Conservation (phyloP, 768 basidiomycete genomes). For the Gymnopilus junonius region DNA sequence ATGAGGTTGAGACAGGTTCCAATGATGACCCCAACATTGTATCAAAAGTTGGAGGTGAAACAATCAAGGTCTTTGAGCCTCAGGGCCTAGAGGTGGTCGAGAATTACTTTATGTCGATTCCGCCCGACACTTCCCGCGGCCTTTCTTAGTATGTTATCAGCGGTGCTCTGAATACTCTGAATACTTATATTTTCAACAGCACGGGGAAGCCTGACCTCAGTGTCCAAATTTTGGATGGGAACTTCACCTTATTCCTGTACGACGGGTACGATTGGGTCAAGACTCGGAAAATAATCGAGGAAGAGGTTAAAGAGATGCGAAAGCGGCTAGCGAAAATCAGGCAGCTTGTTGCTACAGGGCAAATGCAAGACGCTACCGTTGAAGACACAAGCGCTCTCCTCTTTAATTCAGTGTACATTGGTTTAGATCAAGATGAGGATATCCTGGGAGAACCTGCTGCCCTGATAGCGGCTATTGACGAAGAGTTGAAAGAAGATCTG, state of each 20-base stretch:
- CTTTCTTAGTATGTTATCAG: slow-evolving; percentile 47
- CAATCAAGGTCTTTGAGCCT: slow-evolving; percentile 74
- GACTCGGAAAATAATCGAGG: slow-evolving; percentile 87
- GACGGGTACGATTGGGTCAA: slow-evolving; percentile 94
- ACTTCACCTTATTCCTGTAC: slow-evolving; percentile 76
- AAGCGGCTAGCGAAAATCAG: slow-evolving; percentile 85
- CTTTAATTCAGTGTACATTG: slow-evolving; percentile 95
- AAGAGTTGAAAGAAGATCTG: slow-evolving; percentile 78
- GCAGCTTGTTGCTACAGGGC: slow-evolving; percentile 90
- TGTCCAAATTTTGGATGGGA: slow-evolving; percentile 61
- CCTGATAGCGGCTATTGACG: slow-evolving; percentile 90
- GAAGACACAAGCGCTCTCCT: slow-evolving; percentile 78
- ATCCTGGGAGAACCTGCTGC: slow-evolving; percentile 70
- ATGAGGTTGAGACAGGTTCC: slow-evolving; percentile 31
- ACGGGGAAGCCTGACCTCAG: slow-evolving; percentile 52
- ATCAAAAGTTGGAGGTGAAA: slow-evolving; percentile 80
- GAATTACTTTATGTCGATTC: slow-evolving; percentile 71
- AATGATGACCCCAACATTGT: slow-evolving; percentile 39
- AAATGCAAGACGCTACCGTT: slow-evolving; percentile 76
- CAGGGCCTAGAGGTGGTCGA: slow-evolving; percentile 72
- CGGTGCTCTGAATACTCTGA: background rate
- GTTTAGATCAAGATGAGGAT: slow-evolving; percentile 79
- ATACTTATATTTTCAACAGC: slow-evolving; percentile 28
- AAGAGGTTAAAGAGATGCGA: slow-evolving; percentile 87
- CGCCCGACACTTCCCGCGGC: slow-evolving; percentile 54